Base-by-base conservation (phyloP, 106 monocot species). In the Xerophyta viscosa region DNA sequence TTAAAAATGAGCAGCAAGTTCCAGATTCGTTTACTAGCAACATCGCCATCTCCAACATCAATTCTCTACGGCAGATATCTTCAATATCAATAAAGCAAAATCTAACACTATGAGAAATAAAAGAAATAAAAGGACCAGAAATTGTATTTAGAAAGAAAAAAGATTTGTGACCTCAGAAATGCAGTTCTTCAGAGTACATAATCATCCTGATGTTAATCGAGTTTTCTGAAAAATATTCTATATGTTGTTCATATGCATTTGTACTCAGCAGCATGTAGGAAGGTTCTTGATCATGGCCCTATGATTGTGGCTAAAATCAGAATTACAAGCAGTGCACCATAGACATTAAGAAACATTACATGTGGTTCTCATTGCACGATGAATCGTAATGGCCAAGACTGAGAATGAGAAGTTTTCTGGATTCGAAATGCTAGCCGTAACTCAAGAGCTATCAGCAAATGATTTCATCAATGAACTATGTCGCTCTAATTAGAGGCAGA, bases 1-100 rank as follows among this genome's bases (percentile, higher is more conserved):
- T n/a, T n/a, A n/a, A n/a, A n/a, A 39, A 39, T 8, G 6, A 39
- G 6, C 3, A 39, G 33, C n/a, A 39, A 12, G 6, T 7, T 19
- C 4, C 4, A 46, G 50, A 2, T 50, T n/a, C 9, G 8, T 33
- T 30, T 48, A 29, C 52, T 72, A 85, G 66, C 85, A 86, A 14
- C 89, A 90, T 3, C 84, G 18, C 71, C 66, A 46, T 80, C 74
- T 19, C 68, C 29, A 21, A 90, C 73, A 63, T 90, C 84, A 28
- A 90, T 77, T 3, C 80, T 90, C 44, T 90, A 80, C 24, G 90
- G 90, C 48, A 84, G 55, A 25, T 84, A 90, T 57, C 90, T 90
- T 64, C 56, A 64, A 12, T 24, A 74, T 20, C 43, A 27, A 9
- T 24, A 66, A 37, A 43, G 23, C 10, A 8, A 53, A 66, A 2